phyloP scores from a whole-genome alignment of 805 yeast species.

The Hagleromyces aurorensis region DNA sequence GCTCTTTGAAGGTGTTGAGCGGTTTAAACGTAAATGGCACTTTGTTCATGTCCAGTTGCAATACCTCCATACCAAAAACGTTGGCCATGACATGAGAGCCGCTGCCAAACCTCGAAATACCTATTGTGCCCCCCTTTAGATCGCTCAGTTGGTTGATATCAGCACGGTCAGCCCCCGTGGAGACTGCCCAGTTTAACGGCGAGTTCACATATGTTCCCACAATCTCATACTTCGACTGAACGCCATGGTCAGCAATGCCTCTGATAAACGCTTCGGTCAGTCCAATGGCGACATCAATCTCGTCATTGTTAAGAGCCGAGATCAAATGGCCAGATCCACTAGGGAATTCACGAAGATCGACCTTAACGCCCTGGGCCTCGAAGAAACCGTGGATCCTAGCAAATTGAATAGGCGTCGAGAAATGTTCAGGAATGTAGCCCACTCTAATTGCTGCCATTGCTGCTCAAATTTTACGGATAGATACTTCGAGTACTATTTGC shows the following conservation, averaged over 20 bases:
- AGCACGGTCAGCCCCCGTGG: constrained; percentile 58
- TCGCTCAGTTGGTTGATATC: constrained; percentile 47
- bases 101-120: constrained; percentile 81
- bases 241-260: constrained; percentile 66
- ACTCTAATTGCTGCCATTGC: constrained; percentile 38
- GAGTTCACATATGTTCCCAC: constrained; percentile 79
- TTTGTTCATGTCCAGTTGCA: constrained; percentile 44
- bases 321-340: constrained; percentile 88
- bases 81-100: constrained; percentile 90
- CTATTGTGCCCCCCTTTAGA: constrained; percentile 56
- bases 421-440: constrained; percentile 89
- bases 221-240: constrained; percentile 44
- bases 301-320: constrained; percentile 53
- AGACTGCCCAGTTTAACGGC: constrained; percentile 85
- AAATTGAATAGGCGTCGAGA: constrained; percentile 76
- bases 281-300: constrained; percentile 78
- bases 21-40: constrained; percentile 45
- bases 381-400: constrained; percentile 57
- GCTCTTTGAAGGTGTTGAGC: constrained; percentile 59
- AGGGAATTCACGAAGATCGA: constrained; percentile 61
- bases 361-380: constrained; percentile 39
- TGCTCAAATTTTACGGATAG: too few species aligned
- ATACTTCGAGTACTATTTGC: too few species aligned
- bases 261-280: constrained; percentile 87
- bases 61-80: constrained; percentile 48